Evolutionary conservation across 345 rosid genomes (phyloP).

Genomic region (Erucastrum elatum): DNA sequence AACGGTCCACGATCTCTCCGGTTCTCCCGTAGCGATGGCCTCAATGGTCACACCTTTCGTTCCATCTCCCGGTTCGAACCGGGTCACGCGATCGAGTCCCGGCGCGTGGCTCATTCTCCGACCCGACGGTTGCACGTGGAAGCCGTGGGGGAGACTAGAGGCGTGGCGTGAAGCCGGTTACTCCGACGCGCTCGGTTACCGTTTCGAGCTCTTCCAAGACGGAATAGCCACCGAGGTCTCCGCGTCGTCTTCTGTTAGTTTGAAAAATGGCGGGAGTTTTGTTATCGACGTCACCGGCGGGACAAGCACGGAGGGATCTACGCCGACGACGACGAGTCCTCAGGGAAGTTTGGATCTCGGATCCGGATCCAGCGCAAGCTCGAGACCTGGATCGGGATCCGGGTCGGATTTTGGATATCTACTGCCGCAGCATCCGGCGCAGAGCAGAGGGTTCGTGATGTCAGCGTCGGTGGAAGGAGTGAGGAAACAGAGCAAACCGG

Average conservation of each 20-base stretch:
- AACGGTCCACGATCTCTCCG: conserved; percentile 91
- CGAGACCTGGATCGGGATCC: conserved; percentile 85
- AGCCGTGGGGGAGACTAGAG: conserved; percentile 93
- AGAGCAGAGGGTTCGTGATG: conserved; percentile 79
- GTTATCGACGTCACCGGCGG: conserved; percentile 62
- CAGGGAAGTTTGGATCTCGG: conserved; percentile 87
- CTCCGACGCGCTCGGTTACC: conserved; percentile 67
- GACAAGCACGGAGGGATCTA: conserved; percentile 45
- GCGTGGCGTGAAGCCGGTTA: conserved; percentile 75
- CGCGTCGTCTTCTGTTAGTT: conserved; percentile 51
- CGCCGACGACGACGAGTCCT: conserved; percentile 63
- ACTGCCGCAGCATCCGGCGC: conserved; percentile 34
- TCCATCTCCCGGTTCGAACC: conserved; percentile 82
- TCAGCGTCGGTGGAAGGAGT: conserved; percentile 73
- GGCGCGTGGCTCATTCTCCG: conserved; percentile 94
- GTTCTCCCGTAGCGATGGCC: conserved; percentile 95
- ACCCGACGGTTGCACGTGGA: conserved; percentile 84
- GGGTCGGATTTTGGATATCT: conserved; percentile 61
- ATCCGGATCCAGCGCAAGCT: conserved; percentile 51
- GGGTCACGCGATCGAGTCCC: conserved; percentile 78
- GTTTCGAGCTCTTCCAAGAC: conserved; percentile 78
- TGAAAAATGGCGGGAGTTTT: conserved; percentile 77
- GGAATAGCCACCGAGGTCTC: conserved; percentile 43
- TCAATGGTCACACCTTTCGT: conserved; percentile 98
- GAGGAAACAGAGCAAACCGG: conserved; percentile 54